Evolutionary conservation across 2,329 filamentous ascomycete species (phyloP), one percentile per base, ranked within the genome.

Genomic region (Aquanectria penicillioides): DNA sequence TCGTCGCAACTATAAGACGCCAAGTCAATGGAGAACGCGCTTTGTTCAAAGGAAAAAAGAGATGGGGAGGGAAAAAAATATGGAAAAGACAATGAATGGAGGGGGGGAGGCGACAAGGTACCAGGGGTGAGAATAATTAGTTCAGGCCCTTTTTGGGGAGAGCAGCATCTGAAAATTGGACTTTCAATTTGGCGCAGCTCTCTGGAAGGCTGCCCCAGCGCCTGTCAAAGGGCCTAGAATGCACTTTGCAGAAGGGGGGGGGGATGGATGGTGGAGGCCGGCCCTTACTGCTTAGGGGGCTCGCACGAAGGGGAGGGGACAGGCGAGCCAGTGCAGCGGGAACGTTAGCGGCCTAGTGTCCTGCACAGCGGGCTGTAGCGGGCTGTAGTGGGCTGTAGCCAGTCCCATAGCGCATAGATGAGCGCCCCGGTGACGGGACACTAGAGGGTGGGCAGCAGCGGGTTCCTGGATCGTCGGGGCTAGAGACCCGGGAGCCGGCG

Each of bases 381-480:
- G 23, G 31, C 40, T 54, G 41, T 31, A 54, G 41, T 43, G 40
- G 23, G 31, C 40, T 54, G 41, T 31, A 43, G 43, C 50, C 25
- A 26, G 41, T 43, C 50, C 38, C 40, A 46, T 54, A 15, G 50
- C 50, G 50, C 40, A 23, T 36, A 36, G 50, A 43, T 38, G 31
- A 47, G 40, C 43, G 50, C 29, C 40, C 50, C 31, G 41, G 50
- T 43, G 40, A 34, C 40, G 41, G 28, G 41, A 26, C 33, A 38
- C 31, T 54, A 40, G 40, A 41, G 40, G 41, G 20, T 33, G 15
- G n/a, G 41, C 41, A 28, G 41, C 41, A 28, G 41, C 25, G 31
- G 50, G 50, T 54, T 54, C 41, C 50, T 54, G 50, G 40, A 54
- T 54, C 50, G 41, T 28, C 50, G 50, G 50, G 50, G 41, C 31